Conservation (phyloP, 1,139 yeast genomes). For the Suhomyces taliae region DNA sequence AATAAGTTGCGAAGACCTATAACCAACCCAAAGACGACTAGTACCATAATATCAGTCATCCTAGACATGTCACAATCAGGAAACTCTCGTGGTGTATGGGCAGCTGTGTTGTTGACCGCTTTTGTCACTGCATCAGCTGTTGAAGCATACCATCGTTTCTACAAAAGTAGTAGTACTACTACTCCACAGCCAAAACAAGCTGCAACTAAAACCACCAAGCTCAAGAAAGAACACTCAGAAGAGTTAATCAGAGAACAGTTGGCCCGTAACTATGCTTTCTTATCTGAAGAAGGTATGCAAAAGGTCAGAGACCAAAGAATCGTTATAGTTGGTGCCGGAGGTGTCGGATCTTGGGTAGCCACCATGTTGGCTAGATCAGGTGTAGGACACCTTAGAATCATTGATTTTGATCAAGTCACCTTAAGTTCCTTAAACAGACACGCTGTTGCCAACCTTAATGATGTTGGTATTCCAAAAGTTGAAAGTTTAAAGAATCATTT, state of each 20-base stretch:
- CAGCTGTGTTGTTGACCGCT: slow-evolving; percentile 41
- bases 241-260: slow-evolving; percentile 84
- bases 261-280: slow-evolving; percentile 89
- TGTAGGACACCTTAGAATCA: slow-evolving; percentile 69
- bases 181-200: not conserved
- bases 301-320: slow-evolving; percentile 72
- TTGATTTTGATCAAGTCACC: slow-evolving; percentile 95
- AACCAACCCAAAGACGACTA: too few relatives aligned
- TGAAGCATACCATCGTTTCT: slow-evolving; percentile 39
- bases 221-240: slow-evolving; percentile 49
- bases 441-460: slow-evolving; percentile 83
- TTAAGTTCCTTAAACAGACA: slow-evolving; percentile 89
- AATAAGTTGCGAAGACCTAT: slow-evolving; percentile 3
- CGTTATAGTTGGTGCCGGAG: slow-evolving; percentile 96
- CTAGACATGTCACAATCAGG: slow-evolving; percentile 2
- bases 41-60: not conserved
- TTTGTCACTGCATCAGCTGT: slow-evolving; percentile 38
- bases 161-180: not conserved
- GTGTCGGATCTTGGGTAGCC: slow-evolving; percentile 97
- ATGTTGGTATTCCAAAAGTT: slow-evolving; percentile 91
- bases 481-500: slow-evolving; percentile 69
- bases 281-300: slow-evolving; percentile 82
- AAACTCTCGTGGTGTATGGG: slow-evolving; percentile 15
- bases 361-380: slow-evolving; percentile 93
- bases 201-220: slow-evolving; percentile 1